Evolutionary conservation across 2,329 filamentous ascomycete species (phyloP).

Genomic region (Lasiodiplodia sp.): DNA sequence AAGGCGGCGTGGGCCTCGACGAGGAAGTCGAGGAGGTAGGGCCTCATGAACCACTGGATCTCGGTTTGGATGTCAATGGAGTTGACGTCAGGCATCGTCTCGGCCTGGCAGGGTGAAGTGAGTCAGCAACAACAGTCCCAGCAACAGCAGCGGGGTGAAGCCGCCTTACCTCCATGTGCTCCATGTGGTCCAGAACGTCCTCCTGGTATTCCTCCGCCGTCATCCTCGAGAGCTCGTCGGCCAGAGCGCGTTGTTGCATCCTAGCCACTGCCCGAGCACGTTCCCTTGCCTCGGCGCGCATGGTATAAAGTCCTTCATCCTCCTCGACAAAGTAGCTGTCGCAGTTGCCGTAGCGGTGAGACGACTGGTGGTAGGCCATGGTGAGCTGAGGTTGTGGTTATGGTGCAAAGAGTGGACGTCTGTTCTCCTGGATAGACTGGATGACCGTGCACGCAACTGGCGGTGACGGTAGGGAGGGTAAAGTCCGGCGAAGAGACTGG

Average conservation of each 20-base stretch:
- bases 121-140: constrained; percentile 39
- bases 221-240: constrained; percentile 83
- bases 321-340: constrained; percentile 74
- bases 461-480: constrained; percentile 49
- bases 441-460: constrained; percentile 17
- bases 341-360: constrained; percentile 67
- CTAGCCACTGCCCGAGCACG: constrained; percentile 79
- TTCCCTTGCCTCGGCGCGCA: constrained; percentile 73
- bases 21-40: constrained; percentile 96
- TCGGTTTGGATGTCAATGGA: constrained; percentile 99
- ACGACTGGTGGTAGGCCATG: constrained; percentile 63
- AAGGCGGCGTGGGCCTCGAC: constrained; percentile 97
- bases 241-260: constrained; percentile 86
- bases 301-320: constrained; percentile 60
- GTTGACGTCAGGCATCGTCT: constrained; percentile 93
- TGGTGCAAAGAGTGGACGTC: constrained; percentile 54
- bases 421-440: constrained; percentile 49
- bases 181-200: constrained; percentile 93
- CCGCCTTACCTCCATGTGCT: constrained; percentile 82
- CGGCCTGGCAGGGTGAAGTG: constrained; percentile 58
- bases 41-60: constrained; percentile 99
- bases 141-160: neutral
- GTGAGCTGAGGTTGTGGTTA: constrained; percentile 46
- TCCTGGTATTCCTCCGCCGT: constrained; percentile 92
- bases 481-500: constrained; percentile 47